A percentile compares a stretch with the other conserved stretches of the same genome.
These are phyloP conservation scores for Penicillium sp. DNA, from an alignment of 2,329 filamentous ascomycete genomes.

Conservation along the genomic window DNA sequence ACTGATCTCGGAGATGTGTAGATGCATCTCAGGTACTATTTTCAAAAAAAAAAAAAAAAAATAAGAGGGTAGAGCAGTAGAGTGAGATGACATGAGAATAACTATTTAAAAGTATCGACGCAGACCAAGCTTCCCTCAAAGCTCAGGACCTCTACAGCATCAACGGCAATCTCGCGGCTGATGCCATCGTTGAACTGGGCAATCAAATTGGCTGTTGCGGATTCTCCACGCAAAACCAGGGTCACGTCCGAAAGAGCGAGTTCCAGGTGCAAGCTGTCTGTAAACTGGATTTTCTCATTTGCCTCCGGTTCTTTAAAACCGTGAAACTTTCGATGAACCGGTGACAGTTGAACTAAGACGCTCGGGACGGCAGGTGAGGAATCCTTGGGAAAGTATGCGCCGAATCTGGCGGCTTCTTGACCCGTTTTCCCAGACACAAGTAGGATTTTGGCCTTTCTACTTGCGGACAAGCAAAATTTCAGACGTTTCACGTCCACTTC, in stretches of 20 bases:
- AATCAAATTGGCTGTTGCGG: background rate
- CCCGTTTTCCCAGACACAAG: background rate
- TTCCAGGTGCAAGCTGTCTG: background rate
- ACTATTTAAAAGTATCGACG: background rate
- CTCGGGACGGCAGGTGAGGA: background rate
- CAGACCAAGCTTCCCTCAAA: background rate
- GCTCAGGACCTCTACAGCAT: slow-evolving; percentile 1
- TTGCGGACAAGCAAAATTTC: background rate
- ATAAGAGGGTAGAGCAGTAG: no score
- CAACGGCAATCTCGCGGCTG: background rate
- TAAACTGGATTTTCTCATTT: background rate
- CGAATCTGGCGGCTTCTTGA: background rate
- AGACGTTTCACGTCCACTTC: background rate
- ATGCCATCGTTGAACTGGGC: background rate
- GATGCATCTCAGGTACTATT: no score
- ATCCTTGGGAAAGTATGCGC: background rate
- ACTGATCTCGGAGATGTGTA: no score
- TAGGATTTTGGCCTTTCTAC: background rate
- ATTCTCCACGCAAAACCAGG: background rate
- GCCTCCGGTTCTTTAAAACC: background rate
- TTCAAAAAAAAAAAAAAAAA: no score
- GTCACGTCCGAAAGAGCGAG: background rate
- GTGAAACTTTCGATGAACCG: background rate
- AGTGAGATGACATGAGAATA: no score
- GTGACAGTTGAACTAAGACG: background rate